Evolutionary conservation across 768 basidiomycete species (phyloP).

Genomic region (Mrakia blollopis): DNA sequence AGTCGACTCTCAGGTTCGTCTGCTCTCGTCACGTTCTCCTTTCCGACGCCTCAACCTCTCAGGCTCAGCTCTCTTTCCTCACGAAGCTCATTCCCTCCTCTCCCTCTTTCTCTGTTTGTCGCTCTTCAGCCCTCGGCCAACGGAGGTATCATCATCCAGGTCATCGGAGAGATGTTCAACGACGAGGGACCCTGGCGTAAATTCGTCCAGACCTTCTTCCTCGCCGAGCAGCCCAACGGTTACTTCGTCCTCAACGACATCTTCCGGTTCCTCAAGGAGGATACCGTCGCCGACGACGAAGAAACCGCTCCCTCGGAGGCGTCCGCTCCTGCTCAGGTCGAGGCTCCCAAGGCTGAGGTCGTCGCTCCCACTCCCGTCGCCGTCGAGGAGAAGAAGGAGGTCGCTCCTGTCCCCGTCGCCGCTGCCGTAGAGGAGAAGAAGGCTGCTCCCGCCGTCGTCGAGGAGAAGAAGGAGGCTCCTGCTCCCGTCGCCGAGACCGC

Average conservation of each 20-base stretch:
- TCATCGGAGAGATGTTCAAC: conserved; percentile 99
- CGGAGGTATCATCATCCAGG: conserved; percentile 96
- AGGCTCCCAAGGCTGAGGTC: conserved; percentile 34
- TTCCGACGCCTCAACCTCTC: not conserved
- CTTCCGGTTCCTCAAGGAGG: conserved; percentile 98
- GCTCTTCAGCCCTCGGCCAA: conserved; percentile 63
- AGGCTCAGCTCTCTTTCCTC: too few species aligned
- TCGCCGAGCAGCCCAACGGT: conserved; percentile 96
- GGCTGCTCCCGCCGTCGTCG: conserved; percentile 30
- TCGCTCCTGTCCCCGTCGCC: conserved; percentile 9
- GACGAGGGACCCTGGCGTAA: conserved; percentile 87
- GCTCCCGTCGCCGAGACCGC: conserved; percentile 3
- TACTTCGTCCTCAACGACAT: conserved; percentile 99
- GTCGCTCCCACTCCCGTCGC: conserved; percentile 36
- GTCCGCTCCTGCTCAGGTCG: conserved; percentile 15
- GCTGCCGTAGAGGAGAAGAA: conserved; percentile 23
- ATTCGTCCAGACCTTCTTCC: conserved; percentile 99
- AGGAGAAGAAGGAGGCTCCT: conserved; percentile 21
- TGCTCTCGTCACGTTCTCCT: not conserved
- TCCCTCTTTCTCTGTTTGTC: not conserved
- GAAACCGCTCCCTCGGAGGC: conserved; percentile 39
- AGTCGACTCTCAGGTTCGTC: conserved; percentile 73
- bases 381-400: conserved; percentile 21
- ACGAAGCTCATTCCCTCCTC: not conserved
- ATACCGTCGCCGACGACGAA: conserved; percentile 74